Conservation (phyloP, 2,329 filamentous ascomycete genomes). For the Aspergillus nomiae region DNA sequence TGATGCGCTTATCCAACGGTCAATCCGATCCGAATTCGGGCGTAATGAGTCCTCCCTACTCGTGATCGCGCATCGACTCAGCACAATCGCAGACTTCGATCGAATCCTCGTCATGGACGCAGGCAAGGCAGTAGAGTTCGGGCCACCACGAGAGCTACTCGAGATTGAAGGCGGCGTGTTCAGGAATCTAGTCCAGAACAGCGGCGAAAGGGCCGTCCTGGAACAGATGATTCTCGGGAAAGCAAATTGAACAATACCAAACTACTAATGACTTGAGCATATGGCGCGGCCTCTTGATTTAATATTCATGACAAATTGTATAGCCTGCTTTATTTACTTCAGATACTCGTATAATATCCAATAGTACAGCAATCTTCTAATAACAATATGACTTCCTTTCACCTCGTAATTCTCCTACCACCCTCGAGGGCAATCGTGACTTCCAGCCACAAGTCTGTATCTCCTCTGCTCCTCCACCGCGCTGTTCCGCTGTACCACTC, state of each 20-base stretch:
- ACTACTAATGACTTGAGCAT: background rate
- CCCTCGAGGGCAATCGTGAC: slow-evolving; percentile 8
- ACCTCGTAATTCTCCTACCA: background rate
- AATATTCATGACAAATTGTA: background rate
- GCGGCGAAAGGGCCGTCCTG: slow-evolving; percentile 26
- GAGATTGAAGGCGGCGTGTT: slow-evolving; percentile 55
- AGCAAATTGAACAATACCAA: background rate
- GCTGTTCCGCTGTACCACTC: slow-evolving; percentile 1
- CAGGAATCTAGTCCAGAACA: slow-evolving; percentile 54
- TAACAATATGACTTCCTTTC: background rate
- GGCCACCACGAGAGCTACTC: slow-evolving; percentile 65
- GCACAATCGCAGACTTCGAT: slow-evolving; percentile 75
- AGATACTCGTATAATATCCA: background rate
- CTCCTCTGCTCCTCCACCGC: background rate
- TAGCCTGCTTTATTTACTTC: background rate
- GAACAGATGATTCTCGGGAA: slow-evolving; percentile 21
- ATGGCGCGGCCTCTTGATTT: background rate
- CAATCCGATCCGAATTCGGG: slow-evolving; percentile 69
- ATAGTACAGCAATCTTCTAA: background rate
- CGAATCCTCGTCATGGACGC: slow-evolving; percentile 71
- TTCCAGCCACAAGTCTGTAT: slow-evolving; percentile 7
- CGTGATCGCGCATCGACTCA: slow-evolving; percentile 55
- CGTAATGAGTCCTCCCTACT: slow-evolving; percentile 63
- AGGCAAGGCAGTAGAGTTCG: slow-evolving; percentile 68
- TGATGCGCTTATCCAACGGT: slow-evolving; percentile 71